Percentiles rank a stretch among this genome's conserved stretches.
phyloP scores from a whole-genome alignment of 1,284 basidiomycete species.

The Papiliotrema fonsecae region DNA sequence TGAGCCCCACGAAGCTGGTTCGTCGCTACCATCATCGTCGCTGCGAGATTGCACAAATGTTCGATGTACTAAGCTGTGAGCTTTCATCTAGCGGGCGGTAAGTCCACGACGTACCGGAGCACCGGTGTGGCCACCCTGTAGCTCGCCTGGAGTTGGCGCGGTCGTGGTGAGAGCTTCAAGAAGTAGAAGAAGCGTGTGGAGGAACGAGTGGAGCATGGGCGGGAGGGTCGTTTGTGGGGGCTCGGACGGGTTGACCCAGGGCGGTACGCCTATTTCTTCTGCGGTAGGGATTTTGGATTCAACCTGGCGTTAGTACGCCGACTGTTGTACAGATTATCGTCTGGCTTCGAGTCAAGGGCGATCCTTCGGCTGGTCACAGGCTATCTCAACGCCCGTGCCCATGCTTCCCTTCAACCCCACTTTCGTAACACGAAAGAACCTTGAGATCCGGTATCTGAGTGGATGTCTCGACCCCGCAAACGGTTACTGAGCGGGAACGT shows the following conservation, averaged over 20 bases:
- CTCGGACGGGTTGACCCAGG: conserved; percentile 24
- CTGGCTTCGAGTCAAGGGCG: no score
- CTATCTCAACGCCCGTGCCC: no score
- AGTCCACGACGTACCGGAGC: conserved; percentile 30
- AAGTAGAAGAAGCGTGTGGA: conserved; percentile 39
- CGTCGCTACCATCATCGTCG: conserved; percentile 42
- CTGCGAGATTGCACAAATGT: conserved; percentile 40
- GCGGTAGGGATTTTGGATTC: conserved; percentile 30
- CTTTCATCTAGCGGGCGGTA: background rate
- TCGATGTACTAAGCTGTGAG: conserved; percentile 36
- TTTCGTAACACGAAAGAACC: no score
- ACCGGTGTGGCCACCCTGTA: conserved; percentile 39
- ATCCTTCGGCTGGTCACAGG: no score
- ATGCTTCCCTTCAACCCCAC: no score
- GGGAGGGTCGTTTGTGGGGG: conserved; percentile 26
- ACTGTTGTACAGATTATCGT: no score
- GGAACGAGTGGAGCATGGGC: conserved; percentile 35
- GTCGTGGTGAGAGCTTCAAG: conserved; percentile 37
- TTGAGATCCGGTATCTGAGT: no score
- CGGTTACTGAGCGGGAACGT: no score
- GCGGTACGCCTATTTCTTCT: conserved; percentile 28
- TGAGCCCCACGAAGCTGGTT: conserved; percentile 40
- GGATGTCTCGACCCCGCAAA: background rate
- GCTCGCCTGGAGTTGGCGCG: conserved; percentile 34
- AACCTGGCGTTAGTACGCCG: no score